Percentiles rank a stretch among this genome's conserved stretches.
Conservation (phyloP, 129 eudicot genomes). For the Flaveria sonorensis region DNA sequence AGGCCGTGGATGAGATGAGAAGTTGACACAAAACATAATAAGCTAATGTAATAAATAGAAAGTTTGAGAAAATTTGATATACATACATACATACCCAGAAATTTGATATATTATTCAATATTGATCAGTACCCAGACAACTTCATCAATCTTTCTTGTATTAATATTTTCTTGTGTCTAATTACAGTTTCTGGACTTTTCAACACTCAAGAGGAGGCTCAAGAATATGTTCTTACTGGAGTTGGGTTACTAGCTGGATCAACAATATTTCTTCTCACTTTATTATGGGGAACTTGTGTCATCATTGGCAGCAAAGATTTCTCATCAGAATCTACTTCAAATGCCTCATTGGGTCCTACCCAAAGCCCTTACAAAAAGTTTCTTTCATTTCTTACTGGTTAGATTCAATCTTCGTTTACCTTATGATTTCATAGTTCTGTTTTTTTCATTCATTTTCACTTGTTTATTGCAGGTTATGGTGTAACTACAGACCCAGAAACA, state of each 20-base stretch:
- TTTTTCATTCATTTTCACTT: not conserved
- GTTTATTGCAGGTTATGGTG: conserved; percentile 53
- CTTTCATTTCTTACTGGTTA: conserved; percentile 42
- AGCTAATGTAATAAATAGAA: too few species aligned
- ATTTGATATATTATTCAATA: too few species aligned
- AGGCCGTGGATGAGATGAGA: not conserved
- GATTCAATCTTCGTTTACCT: conserved; percentile 19
- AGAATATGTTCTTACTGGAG: conserved; percentile 67
- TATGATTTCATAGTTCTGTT: not conserved
- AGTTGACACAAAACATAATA: too few species aligned
- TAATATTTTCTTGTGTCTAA: not conserved
- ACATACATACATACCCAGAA: too few species aligned
- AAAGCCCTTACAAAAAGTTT: conserved; percentile 27
- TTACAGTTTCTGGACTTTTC: conserved; percentile 66
- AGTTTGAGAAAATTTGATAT: too few species aligned
- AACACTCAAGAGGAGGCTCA: conserved; percentile 54
- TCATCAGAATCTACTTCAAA: conserved; percentile 19
- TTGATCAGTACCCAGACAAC: too few species aligned
- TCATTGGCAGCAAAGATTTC: conserved; percentile 45
- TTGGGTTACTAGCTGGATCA: conserved; percentile 78
- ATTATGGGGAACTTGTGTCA: conserved; percentile 80
- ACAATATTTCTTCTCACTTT: conserved; percentile 67
- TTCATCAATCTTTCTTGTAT: too few species aligned
- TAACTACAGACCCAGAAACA: conserved; percentile 60
- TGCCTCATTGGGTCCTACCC: conserved; percentile 28